Base-by-base conservation (phyloP, 345 rosid genomes). In the Dipteronia dyeriana region DNA sequence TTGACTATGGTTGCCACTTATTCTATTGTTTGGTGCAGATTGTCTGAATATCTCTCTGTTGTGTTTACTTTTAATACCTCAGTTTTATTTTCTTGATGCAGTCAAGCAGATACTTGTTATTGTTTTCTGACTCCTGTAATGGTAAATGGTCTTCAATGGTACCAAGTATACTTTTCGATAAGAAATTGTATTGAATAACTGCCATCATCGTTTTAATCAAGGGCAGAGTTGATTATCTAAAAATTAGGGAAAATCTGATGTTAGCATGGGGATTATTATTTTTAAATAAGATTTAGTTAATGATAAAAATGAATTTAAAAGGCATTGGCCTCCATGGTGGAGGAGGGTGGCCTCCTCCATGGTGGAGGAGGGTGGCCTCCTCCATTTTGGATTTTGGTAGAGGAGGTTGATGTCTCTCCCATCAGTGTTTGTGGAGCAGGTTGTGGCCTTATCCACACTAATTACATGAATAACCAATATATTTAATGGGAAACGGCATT, bases 1-100 rank as follows among this genome's bases (percentile, higher is more conserved):
- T 66, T 70, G 14, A 63, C 47, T 76, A 63, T 25, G 23, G 61
- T 59, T 39, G 66, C 38, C 45, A 23, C 16, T 49, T 29, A 59
- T 68, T 34, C 60, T 29, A 60, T 68, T 57, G 22, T 72, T 66
- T 34, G 34, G 63, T 43, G 63, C 5, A n/a, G 11, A 31, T 77
- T 25, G 43, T 63, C 26, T 49, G 51, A 14, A 26, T 1, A 6
- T 65, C n/a, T 61, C n/a, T 65, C 16, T 29, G 20, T 74, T 19
- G 39, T 49, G 34, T 62, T 26, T 10, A 22, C 41, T 16, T 56
- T 59, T 20, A 25, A 51, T 16, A 0, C 63, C 38, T 68, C 7
- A 13, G 8, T 63, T 71, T 74, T 78, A 57, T 68, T 45, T 66
- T 31, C 22, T 66, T 66, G 64, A 59, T 51, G 41, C 70, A 19